phyloP scores from a whole-genome alignment of 2,329 filamentous ascomycete genomes.

The Penicillium sp. region DNA sequence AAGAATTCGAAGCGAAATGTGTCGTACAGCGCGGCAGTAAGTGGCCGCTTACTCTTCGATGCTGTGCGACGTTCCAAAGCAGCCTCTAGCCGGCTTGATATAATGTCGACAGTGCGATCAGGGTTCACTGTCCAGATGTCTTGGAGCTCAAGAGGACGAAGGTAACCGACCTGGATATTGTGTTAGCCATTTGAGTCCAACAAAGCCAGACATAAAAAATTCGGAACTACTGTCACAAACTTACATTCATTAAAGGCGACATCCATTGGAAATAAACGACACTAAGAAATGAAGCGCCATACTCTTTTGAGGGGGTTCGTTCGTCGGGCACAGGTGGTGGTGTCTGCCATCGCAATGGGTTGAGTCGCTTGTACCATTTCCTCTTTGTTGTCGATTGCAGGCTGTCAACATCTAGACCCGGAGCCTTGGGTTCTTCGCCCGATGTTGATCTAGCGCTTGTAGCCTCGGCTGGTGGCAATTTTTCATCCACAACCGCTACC shows the following conservation, averaged over 20 bases:
- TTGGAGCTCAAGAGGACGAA: constrained; percentile 75
- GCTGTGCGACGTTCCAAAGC: constrained; percentile 69
- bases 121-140: constrained; percentile 92
- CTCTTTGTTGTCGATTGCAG: constrained; percentile 5
- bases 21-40: constrained; percentile 81
- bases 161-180: constrained; percentile 69
- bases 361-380: constrained; percentile 43
- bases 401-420: constrained; percentile 3
- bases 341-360: constrained; percentile 48
- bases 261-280: constrained; percentile 86
- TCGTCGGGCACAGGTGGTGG: constrained; percentile 58
- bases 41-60: constrained; percentile 68
- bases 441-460: constrained; percentile 13
- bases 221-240: constrained; percentile 25
- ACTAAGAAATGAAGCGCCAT: constrained; percentile 73
- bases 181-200: neutral
- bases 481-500: constrained; percentile 18
- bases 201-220: neutral
- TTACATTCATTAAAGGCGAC: constrained; percentile 76
- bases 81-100: constrained; percentile 65
- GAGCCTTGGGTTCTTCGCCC: constrained; percentile 13
- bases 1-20: constrained; percentile 83
- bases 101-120: constrained; percentile 66
- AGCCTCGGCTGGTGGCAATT: constrained; percentile 11
- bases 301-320: constrained; percentile 63